Evolutionary conservation across 148 eudicot species (phyloP), one percentile per base, ranked within the genome.

Genomic region (Vaccinium corymbosum): DNA sequence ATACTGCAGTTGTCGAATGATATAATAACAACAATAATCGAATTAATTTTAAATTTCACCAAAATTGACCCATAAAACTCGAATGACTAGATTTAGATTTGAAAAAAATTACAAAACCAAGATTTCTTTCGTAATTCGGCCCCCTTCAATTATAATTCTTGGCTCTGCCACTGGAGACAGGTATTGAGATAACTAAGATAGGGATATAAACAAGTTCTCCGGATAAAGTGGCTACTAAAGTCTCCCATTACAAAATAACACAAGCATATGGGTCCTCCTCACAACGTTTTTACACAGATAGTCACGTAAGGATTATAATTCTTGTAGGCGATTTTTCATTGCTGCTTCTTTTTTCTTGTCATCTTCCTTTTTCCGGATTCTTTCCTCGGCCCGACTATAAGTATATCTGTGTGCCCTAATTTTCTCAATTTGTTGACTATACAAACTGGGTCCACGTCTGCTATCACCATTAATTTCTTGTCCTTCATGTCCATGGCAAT

Each of bases 181-280:
- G 1, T 32, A 32, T 32, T 32, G 35, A 32, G 35, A 32, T 32
- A 32, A 32, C 35, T 32, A 32, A 1, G 1, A 32, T 32, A 32
- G 1, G 35, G 35, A 32, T 32, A 0, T 32, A 32, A 32, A 32
- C 1, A 32, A 32, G 35, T 32, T 32, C 35, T 32, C 35, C 35
- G 1, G 35, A 32, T 32, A 32, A 32, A 32, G 1, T 32, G 35
- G 35, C 35, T 32, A 32, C 35, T 0, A 32, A 32, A 32, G 35
- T 32, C 35, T 32, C 35, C 35, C 35, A 1, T 90, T 81, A 94
- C 81, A 22, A 89, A 52, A 94, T 94, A 14, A 84, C 89, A 86
- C 98, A 93, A 82, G 89, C 12, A 87, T 85, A 89, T 8, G 98
- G 98, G 78, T 88, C 84, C 38, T 94, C 94, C 72, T 90, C 92